Conservation (phyloP, 129 eudicot genomes). For the sunflower (Helianthus annuus) region DNA sequence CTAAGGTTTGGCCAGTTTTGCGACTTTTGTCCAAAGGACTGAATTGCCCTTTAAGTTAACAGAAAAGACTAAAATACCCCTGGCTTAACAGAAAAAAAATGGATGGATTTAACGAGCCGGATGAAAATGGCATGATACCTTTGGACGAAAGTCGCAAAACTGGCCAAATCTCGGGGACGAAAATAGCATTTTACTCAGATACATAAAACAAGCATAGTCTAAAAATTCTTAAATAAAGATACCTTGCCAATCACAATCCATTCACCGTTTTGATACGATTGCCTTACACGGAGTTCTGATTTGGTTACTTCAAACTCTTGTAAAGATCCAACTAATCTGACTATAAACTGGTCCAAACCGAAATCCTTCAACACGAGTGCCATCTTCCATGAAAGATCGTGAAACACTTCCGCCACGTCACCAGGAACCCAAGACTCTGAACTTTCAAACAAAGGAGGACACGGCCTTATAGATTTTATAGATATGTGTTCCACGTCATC, state of each 20-base stretch:
- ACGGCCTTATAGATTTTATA: conserved; percentile 61
- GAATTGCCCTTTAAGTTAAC: no score
- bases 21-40: no score
- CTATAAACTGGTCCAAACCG: conserved; percentile 41
- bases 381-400: conserved; percentile 66
- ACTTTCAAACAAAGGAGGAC: conserved; percentile 55
- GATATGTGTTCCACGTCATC: conserved; percentile 46
- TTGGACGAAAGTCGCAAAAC: no score
- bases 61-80: no score
- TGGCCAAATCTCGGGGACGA: no score
- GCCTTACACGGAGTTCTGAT: conserved; percentile 54
- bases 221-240: conserved; percentile 21
- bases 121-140: no score
- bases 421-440: conserved; percentile 51
- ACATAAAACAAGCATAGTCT: no score
- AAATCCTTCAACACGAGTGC: conserved; percentile 54
- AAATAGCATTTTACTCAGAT: no score
- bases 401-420: conserved; percentile 74
- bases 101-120: no score
- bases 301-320: conserved; percentile 41
- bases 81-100: no score
- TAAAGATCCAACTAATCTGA: conserved; percentile 63
- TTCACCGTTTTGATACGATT: conserved; percentile 63
- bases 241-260: conserved; percentile 80
- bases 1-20: no score